Evolutionary conservation across 495 filamentous ascomycete genomes (phyloP).

Genomic region (Polyplosphaeria fusca): DNA sequence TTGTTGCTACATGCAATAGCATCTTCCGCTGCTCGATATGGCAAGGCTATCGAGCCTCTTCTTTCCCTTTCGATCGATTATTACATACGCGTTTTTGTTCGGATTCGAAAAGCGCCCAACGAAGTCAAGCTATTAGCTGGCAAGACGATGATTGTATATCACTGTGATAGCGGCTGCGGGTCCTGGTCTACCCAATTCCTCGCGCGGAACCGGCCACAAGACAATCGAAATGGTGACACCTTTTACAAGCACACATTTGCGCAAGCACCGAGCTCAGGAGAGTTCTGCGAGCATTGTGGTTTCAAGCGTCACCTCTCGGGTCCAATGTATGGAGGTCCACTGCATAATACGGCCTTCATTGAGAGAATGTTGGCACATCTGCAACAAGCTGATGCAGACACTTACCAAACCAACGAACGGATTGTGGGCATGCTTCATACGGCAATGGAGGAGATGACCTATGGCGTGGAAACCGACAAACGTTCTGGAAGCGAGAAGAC

Average conservation of each 20-base stretch:
- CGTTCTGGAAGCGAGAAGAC: background rate
- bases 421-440: constrained; percentile 90
- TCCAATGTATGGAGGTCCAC: constrained; percentile 89
- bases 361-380: constrained; percentile 67
- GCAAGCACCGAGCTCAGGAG: constrained; percentile 60
- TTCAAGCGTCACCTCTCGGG: constrained; percentile 81
- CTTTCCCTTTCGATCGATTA: constrained; percentile 93
- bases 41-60: constrained; percentile 85
- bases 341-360: constrained; percentile 82
- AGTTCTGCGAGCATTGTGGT: constrained; percentile 75
- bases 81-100: constrained; percentile 88
- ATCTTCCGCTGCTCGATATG: constrained; percentile 75
- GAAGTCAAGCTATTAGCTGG: constrained; percentile 85
- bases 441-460: constrained; percentile 68
- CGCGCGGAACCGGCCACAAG: constrained; percentile 58
- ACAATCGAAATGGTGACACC: constrained; percentile 59
- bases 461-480: constrained; percentile 7
- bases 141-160: constrained; percentile 90
- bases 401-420: constrained; percentile 73
- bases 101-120: constrained; percentile 69
- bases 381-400: constrained; percentile 55
- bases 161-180: constrained; percentile 84
- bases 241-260: constrained; percentile 74
- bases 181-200: constrained; percentile 78
- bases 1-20: constrained; percentile 79